Evolutionary conservation across 1,284 basidiomycete species (phyloP).

Genomic region (Ceratorhiza oryzae-sativae): DNA sequence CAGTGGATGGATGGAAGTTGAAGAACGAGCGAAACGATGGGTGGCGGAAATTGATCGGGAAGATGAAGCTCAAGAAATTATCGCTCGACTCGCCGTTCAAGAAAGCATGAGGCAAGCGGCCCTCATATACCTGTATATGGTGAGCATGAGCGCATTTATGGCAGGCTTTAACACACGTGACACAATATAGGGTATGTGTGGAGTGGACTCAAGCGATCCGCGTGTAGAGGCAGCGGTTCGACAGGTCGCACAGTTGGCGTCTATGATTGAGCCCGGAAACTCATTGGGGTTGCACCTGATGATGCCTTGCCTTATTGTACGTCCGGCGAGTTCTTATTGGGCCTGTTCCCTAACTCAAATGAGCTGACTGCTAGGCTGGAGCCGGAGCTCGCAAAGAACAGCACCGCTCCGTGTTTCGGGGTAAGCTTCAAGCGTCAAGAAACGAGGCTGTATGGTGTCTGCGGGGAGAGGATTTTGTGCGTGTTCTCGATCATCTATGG

Average conservation of each 20-base stretch:
- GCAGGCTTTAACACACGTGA: too few species aligned
- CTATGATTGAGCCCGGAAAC: background rate
- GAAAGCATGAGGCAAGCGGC: constrained; percentile 9
- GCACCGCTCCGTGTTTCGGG: constrained; percentile 3
- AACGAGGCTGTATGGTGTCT: constrained; percentile 3
- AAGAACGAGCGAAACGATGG: background rate
- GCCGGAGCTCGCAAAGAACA: constrained; percentile 12
- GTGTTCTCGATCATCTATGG: constrained; percentile 17
- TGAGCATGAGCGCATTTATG: background rate
- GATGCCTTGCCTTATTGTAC: constrained; percentile 9
- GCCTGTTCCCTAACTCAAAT: background rate
- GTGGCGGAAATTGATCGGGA: background rate
- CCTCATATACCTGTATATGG: constrained; percentile 26
- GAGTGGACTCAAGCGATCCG: background rate
- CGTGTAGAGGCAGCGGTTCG: constrained; percentile 10
- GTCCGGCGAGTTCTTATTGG: background rate
- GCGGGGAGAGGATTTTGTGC: constrained; percentile 9
- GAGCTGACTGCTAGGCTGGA: background rate
- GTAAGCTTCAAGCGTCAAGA: background rate
- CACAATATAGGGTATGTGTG: constrained; percentile 4
- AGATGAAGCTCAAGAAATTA: background rate
- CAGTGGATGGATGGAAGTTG: background rate
- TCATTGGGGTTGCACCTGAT: constrained; percentile 14
- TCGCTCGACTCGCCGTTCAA: constrained; percentile 14
- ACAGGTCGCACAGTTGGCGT: constrained; percentile 3